Conservation (phyloP, 2,329 filamentous ascomycete genomes). For the Stagonosporopsis tanaceti region DNA sequence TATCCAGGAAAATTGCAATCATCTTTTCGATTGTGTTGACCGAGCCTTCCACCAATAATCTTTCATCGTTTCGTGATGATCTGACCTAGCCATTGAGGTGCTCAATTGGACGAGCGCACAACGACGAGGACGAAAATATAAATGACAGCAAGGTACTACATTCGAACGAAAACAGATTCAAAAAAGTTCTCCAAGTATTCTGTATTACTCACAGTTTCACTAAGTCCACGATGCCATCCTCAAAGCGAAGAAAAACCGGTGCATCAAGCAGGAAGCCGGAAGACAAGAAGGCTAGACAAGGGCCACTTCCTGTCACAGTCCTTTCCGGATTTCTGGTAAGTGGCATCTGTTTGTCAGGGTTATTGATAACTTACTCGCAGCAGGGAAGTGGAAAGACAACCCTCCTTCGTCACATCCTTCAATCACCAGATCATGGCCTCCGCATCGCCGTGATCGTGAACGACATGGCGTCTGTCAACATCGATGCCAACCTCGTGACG, state of each 20-base stretch:
- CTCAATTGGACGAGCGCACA: constrained; percentile 41
- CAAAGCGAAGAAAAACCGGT: constrained; percentile 31
- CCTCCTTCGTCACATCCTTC: constrained; percentile 72
- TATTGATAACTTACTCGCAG: constrained; percentile 5
- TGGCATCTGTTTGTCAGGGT: neutral
- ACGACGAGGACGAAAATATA: constrained; percentile 24
- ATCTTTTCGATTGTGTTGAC: neutral
- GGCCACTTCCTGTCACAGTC: constrained; percentile 65
- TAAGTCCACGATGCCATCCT: constrained; percentile 25
- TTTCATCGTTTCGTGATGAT: constrained; percentile 35
- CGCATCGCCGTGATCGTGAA: constrained; percentile 77
- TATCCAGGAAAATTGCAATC: neutral
- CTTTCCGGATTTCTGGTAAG: constrained; percentile 66
- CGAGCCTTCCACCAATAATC: constrained; percentile 5
- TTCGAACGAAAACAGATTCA: neutral
- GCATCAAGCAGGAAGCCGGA: constrained; percentile 17
- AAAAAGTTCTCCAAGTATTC: neutral
- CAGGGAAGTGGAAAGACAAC: constrained; percentile 77
- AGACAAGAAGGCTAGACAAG: constrained; percentile 21
- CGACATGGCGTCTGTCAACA: constrained; percentile 69
- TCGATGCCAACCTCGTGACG: constrained; percentile 69
- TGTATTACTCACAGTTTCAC: neutral
- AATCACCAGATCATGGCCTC: constrained; percentile 69
- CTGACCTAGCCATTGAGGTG: constrained; percentile 40
- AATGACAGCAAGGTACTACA: constrained; percentile 21